Conservation (phyloP, 2,329 filamentous ascomycete genomes). For the Alternaria brassicicola region DNA sequence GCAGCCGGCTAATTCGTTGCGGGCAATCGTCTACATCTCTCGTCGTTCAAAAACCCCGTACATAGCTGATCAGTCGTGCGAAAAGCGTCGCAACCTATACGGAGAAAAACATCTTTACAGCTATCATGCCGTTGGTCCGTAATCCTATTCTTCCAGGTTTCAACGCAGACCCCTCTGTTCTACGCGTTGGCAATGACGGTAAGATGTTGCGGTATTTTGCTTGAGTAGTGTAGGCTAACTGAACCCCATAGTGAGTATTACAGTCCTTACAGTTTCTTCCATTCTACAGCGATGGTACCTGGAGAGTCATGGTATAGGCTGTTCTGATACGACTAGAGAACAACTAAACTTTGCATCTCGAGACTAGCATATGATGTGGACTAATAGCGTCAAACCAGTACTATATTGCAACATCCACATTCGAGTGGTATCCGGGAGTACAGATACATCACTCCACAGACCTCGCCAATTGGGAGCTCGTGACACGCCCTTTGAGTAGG, state of each 20-base stretch:
- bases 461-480: constrained; percentile 60
- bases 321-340: not conserved
- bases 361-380: not conserved
- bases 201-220: not conserved
- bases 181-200: constrained; percentile 55
- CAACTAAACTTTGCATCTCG: not conserved
- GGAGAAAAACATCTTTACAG: not conserved
- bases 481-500: constrained; percentile 59
- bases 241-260: constrained; percentile 2
- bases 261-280: not conserved
- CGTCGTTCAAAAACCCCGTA: not conserved
- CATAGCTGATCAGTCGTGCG: not conserved
- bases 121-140: constrained; percentile 43
- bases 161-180: constrained; percentile 66
- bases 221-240: constrained; percentile 5
- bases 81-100: not conserved
- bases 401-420: constrained; percentile 66
- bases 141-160: constrained; percentile 65
- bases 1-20: constrained; percentile 11
- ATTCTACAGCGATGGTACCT: not conserved
- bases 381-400: constrained; percentile 42
- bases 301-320: not conserved
- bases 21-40: not conserved
- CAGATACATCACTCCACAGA: constrained; percentile 62
- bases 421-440: constrained; percentile 65